Conservation (phyloP, 2,329 filamentous ascomycete genomes). For the Lasiodiplodia gonubiensis region DNA sequence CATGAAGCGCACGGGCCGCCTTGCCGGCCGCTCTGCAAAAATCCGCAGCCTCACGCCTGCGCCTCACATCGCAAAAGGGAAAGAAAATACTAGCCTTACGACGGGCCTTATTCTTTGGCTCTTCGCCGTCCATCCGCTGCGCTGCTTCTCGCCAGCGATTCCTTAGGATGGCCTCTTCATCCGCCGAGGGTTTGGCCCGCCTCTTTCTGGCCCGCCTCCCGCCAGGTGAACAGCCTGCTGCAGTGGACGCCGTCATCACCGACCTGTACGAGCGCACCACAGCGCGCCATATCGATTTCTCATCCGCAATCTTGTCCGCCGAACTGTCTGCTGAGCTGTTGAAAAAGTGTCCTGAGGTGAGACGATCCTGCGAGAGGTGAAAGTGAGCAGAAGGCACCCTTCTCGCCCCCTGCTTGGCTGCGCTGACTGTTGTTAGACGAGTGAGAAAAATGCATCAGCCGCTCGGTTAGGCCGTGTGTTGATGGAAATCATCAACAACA, state of each 20-base stretch:
- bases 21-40: neutral
- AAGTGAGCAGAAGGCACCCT: conserved; percentile 22
- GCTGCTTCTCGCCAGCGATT: neutral
- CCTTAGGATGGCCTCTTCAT: conserved; percentile 25
- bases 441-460: conserved; percentile 27
- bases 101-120: neutral
- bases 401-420: neutral
- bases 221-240: conserved; percentile 9
- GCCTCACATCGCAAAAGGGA: neutral
- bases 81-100: conserved; percentile 6
- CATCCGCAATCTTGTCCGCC: conserved; percentile 11
- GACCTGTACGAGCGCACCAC: conserved; percentile 2
- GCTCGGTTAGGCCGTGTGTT: conserved; percentile 24
- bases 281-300: conserved; percentile 9
- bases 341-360: conserved; percentile 29
- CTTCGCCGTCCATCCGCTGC: neutral
- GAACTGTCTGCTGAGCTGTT: conserved; percentile 29
- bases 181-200: conserved; percentile 20
- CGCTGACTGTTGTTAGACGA: neutral
- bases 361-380: conserved; percentile 13
- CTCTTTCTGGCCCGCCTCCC: conserved; percentile 30
- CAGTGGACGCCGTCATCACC: conserved; percentile 20
- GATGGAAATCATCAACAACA: conserved; percentile 13
- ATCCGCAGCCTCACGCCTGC: neutral
- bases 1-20: neutral